Evolutionary conservation across 257 asterid species (phyloP), one percentile per base, ranked within the genome.

Genomic region (Cordia subcordata): DNA sequence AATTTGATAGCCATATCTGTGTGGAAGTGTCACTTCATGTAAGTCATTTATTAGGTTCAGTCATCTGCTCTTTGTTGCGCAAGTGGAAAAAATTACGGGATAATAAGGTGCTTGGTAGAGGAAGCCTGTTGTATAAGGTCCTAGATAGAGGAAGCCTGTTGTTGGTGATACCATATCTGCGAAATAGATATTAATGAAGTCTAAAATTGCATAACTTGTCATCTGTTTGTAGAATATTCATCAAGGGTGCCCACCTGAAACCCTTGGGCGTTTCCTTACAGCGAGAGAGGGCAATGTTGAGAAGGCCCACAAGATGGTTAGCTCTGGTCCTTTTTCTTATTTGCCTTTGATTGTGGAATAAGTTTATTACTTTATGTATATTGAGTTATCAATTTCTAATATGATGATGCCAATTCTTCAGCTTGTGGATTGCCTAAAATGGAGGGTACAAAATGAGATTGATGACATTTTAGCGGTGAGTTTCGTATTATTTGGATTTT

Each of bases 391-490:
- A 42, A 21, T n/a, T 61, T 57, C 5, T 38, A 23, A 11, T 17
- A 11, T 20, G 27, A 19, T 14, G n/a, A 27, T 27, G 35, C 35
- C 35, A 61, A 15, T 61, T 64, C 71, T 66, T 74, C 94, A 87
- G 96, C 84, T 87, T 45, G 18, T 67, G 50, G 95, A 88, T 64
- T 74, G 85, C 71, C 73, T 88, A 57, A 85, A 81, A 73, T 88
- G 96, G 96, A 82, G 96, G 85, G 79, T 85, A 61, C 80, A 83
- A 69, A 85, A 77, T 57, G 91, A 75, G 54, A 88, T 88, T n/a
- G 96, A 88, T 66, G 66, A 68, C 67, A 83, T 84, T 65, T 74
- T 88, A 62, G 67, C 83, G 60, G 96, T 88, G 72, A 76, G 95
- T 81, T 72, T 51, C 40, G 35, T 19, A 42, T 42, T 42, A 42